Percentiles rank a stretch among this genome's conserved stretches.
phyloP scores from a whole-genome alignment of 306 rosid genomes.

The Vigna mungo region DNA sequence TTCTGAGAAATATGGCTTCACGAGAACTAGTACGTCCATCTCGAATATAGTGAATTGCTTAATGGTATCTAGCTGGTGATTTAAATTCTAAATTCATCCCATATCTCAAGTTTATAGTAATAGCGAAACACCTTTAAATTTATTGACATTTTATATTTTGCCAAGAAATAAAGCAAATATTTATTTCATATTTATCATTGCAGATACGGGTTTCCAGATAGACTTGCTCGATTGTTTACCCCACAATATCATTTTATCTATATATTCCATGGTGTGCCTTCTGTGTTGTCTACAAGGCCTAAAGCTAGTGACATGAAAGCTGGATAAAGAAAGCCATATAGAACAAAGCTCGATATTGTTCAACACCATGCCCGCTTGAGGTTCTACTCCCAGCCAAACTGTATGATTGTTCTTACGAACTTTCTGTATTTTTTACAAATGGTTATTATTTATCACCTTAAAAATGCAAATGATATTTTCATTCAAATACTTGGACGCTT shows the following conservation, averaged over 20 bases:
- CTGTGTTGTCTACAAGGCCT: conserved; percentile 26
- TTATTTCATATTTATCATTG: conserved; percentile 4
- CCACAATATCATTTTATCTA: background rate
- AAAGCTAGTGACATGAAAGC: conserved; percentile 4
- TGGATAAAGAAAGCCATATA: conserved; percentile 10
- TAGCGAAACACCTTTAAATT: conserved; percentile 24
- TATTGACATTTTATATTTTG: background rate
- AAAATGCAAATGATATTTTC: conserved; percentile 1
- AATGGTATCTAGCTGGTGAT: background rate
- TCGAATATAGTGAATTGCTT: conserved; percentile 24
- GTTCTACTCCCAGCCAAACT: background rate
- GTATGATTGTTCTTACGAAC: background rate
- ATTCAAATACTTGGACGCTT: background rate
- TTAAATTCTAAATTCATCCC: conserved; percentile 15
- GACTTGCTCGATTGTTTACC: conserved; percentile 1
- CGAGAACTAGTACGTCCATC: conserved; percentile 18
- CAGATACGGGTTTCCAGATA: conserved; percentile 31
- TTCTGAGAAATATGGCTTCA: conserved; percentile 9
- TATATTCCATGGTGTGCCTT: conserved; percentile 2
- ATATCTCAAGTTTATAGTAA: conserved; percentile 28
- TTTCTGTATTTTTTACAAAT: background rate
- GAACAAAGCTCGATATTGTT: background rate
- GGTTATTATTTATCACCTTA: background rate
- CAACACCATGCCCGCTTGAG: background rate
- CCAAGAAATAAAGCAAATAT: background rate